Evolutionary conservation across 129 eudicot species (phyloP), one percentile per base, ranked within the genome.

Genomic region (Ambrosia trifida): DNA sequence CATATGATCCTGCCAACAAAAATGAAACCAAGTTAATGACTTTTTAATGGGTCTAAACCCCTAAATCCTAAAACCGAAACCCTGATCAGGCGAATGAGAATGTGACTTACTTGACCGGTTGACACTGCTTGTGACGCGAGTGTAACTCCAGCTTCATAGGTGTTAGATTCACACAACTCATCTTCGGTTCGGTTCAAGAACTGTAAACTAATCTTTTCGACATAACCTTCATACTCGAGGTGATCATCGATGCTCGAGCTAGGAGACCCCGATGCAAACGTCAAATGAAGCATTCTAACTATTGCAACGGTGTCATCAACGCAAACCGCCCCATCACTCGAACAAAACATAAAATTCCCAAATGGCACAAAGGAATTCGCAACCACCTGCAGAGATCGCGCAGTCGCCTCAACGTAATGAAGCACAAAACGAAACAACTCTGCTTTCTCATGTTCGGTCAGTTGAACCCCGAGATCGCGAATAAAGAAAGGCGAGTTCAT

Each of bases 311-410:
- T 78, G 45, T 85, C 85, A 41, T 89, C 98, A 20, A 94, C 30
- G 61, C 98, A 94, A 54, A 94, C 78, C 0, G 89, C 88, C 4
- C 98, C 98, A 3, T 82, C 84, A 14, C 75, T 78, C 0, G 89
- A 81, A 62, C 98, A 94, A 36, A 94, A 90, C 86, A 89, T 56
- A 35, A 83, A 94, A 72, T 82, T 87, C 44, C 98, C 98, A 68
- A 84, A 94, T 5, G 98, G 98, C 78, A 87, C 84, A 66, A 85
- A 87, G 5, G 73, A 70, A 33, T 69, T 11, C 31, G 61, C 5
- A 20, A 51, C 63, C 17, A 33, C 52, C 13, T 54, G 61, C 7
- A 33, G 76, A 33, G 28, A 75, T 50, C 60, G 78, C 0, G 69
- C 76, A 11, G 40, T 30, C 3, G 72, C 82, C 35, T 73, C 88